Conservation (phyloP, 495 filamentous ascomycete species). For the Lasiosphaeria miniovina region DNA sequence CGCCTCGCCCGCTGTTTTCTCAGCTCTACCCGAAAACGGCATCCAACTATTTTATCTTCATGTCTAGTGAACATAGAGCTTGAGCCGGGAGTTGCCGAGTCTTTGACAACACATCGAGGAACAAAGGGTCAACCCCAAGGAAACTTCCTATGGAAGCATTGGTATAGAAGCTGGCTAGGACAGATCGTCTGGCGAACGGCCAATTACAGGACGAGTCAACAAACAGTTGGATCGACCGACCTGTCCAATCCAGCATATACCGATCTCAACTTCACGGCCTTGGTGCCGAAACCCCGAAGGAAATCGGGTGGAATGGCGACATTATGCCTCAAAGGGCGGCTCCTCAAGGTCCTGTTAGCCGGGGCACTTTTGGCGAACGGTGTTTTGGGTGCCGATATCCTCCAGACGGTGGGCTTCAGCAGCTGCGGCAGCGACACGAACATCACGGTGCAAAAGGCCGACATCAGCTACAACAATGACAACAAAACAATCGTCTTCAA, state of each 20-base stretch:
- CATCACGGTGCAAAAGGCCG: conserved; percentile 69
- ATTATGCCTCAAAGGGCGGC: conserved; percentile 20
- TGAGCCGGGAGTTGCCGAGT: neutral
- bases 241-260: too few species aligned
- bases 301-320: conserved; percentile 12
- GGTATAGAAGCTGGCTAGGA: too few species aligned
- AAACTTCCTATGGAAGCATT: too few species aligned
- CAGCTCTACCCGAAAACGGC: conserved; percentile 23
- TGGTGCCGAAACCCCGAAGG: neutral
- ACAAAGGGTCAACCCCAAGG: too few species aligned
- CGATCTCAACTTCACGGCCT: neutral
- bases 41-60: conserved; percentile 18
- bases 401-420: conserved; percentile 77
- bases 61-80: neutral
- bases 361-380: conserved; percentile 34
- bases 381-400: conserved; percentile 61
- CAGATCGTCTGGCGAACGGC: too few species aligned
- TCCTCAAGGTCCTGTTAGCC: conserved; percentile 36
- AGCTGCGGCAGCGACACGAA: conserved; percentile 63
- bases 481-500: conserved; percentile 76
- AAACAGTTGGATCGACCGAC: too few species aligned
- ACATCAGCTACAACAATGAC: conserved; percentile 74
- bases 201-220: too few species aligned
- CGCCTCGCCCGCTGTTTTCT: conserved; percentile 5
- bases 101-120: neutral